Conservation (phyloP, 140 eudicot species). For the Artemisia princeps region DNA sequence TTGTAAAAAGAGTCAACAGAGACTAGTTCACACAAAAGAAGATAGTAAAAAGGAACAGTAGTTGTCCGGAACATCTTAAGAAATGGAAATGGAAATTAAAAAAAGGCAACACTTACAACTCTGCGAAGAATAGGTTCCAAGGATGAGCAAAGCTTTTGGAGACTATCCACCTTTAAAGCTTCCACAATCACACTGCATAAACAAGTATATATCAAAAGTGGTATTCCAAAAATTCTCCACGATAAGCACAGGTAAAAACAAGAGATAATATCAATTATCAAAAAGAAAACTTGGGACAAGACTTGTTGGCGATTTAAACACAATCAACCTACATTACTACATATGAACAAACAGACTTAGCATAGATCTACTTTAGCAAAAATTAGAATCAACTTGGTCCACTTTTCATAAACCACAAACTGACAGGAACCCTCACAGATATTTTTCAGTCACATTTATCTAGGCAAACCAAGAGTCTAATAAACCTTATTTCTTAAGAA, state of each 20-base stretch:
- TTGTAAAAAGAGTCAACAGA: background rate
- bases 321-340: background rate
- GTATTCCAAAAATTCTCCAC: background rate
- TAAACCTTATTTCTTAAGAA: too few relatives aligned
- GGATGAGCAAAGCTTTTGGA: constrained; percentile 96
- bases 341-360: constrained; percentile 11
- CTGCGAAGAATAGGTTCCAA: constrained; percentile 96
- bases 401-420: constrained; percentile 2
- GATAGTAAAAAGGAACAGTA: background rate
- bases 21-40: background rate
- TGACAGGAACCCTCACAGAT: background rate
- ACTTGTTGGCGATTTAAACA: background rate
- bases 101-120: constrained; percentile 56
- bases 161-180: constrained; percentile 92
- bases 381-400: constrained; percentile 8
- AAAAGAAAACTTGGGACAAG: background rate
- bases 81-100: background rate
- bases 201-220: constrained; percentile 14
- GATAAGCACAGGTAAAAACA: background rate
- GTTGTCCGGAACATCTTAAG: too few relatives aligned
- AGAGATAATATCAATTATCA: background rate
- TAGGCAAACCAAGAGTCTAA: too few relatives aligned
- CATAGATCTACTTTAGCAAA: background rate
- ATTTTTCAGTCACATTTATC: background rate
- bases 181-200: constrained; percentile 90